Evolutionary conservation across 2,329 filamentous ascomycete genomes (phyloP), one percentile per base, ranked within the genome.

Genomic region (Phialophora expanda): DNA sequence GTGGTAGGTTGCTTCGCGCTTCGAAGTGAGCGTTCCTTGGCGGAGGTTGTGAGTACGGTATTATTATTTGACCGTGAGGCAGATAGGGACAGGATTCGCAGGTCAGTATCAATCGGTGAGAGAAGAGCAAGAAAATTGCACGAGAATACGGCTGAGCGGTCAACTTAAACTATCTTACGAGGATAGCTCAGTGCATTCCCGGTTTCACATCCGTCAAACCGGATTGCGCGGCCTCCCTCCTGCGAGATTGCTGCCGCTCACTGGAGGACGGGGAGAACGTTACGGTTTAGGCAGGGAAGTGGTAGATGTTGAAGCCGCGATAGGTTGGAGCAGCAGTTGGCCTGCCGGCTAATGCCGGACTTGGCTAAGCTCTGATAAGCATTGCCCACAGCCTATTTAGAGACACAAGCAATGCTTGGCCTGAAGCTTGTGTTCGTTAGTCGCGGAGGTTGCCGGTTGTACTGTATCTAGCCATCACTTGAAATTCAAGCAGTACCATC

Each of bases 131-230:
- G 32, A 60, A 11, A 17, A 53, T 14, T 22, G 24, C 24, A 12
- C 44, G 38, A 28, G 20, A 32, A 12, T 28, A 28, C 7, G 30
- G 46, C 41, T 60, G 57, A 50, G 17, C 44, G 17, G 41, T 51
- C 41, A 60, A 34, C 34, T 60, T 60, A 26, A 58, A 48, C 57
- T 34, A 30, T 44, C 50, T 53, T 24, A 53, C 50, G 24, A 24
- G 24, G 24, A 24, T 24, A 24, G 12, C 50, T 24, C 22, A 1
- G 20, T 53, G 9, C 20, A 24, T 53, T 53, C 50, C 22, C n/a
- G 14, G 50, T 53, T 53, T 53, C 50, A 53, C n/a, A 28, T 28
- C 50, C n/a, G 3, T 9, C 50, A 53, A 53, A 53, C 50, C 50
- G 50, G 50, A 28, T 53, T 53, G 24, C 50, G 50, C 50, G 50